phyloP scores from a whole-genome alignment of 2,329 filamentous ascomycete genomes.

The Fusarium stilboides region DNA sequence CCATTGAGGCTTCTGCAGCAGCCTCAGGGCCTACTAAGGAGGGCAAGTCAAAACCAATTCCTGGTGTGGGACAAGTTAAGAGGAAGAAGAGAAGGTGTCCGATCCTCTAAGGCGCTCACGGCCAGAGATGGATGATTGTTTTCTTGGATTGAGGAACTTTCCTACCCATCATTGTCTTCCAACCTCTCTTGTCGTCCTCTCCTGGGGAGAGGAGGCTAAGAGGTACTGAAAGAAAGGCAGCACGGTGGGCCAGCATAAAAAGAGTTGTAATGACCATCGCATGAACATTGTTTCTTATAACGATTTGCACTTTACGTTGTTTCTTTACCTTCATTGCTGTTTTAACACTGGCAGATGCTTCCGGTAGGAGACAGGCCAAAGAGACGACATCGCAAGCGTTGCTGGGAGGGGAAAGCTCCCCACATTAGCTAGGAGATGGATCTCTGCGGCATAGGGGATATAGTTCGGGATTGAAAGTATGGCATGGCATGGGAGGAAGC shows the following conservation, averaged over 20 bases:
- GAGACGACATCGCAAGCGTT: constrained; percentile 40
- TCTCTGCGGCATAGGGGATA: constrained; percentile 38
- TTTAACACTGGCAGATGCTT: constrained; percentile 44
- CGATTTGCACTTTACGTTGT: constrained; percentile 51
- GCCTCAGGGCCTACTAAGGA: constrained; percentile 57
- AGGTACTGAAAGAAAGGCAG: constrained; percentile 31
- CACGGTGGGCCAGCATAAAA: constrained; percentile 52
- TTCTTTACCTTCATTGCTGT: constrained; percentile 46
- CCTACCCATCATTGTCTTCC: constrained; percentile 30
- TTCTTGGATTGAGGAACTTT: constrained; percentile 39
- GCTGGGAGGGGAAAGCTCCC: constrained; percentile 41
- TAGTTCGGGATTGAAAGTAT: constrained; percentile 39
- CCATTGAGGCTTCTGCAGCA: constrained; percentile 66
- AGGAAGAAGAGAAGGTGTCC: constrained; percentile 89
- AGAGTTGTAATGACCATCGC: constrained; percentile 60
- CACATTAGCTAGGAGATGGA: constrained; percentile 35
- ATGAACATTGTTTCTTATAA: constrained; percentile 57
- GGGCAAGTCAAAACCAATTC: constrained; percentile 57
- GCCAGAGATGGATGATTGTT: constrained; percentile 35
- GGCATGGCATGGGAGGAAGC: constrained; percentile 48
- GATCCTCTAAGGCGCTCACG: constrained; percentile 72
- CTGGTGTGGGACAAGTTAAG: constrained; percentile 68
- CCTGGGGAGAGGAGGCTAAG: constrained; percentile 36
- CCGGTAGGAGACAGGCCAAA: constrained; percentile 37
- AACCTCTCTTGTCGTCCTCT: constrained; percentile 33